Percentiles rank a stretch among this genome's conserved stretches.
These are phyloP conservation scores for Cephalotrichum gorgonifer DNA, from an alignment of 2,329 filamentous ascomycete species.

Conservation along the genomic window DNA sequence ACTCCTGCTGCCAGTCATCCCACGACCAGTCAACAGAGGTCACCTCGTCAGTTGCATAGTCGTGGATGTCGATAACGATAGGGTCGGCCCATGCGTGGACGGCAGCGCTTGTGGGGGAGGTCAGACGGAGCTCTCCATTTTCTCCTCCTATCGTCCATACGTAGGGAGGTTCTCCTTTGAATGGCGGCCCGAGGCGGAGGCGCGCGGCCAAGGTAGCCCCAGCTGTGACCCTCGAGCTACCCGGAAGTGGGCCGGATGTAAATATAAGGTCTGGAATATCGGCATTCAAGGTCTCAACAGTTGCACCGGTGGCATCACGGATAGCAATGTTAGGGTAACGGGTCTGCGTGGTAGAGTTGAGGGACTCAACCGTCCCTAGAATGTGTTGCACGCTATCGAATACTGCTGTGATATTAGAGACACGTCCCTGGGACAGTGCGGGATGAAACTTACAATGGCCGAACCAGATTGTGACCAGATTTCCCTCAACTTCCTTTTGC, in stretches of 20 bases:
- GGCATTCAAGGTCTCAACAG: conserved; percentile 21
- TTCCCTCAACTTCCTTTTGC: conserved; percentile 34
- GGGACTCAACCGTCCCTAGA: not conserved
- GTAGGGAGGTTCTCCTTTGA: conserved; percentile 32
- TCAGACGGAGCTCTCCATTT: conserved; percentile 20
- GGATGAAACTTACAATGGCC: conserved; percentile 31
- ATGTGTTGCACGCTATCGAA: not conserved
- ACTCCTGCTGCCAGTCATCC: conserved; percentile 32
- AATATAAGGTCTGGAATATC: conserved; percentile 33
- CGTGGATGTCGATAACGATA: conserved; percentile 38
- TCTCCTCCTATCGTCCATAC: conserved; percentile 42
- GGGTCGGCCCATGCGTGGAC: conserved; percentile 20
- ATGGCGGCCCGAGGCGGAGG: conserved; percentile 36
- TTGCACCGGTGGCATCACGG: conserved; percentile 17
- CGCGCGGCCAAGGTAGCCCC: conserved; percentile 31
- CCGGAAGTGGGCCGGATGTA: conserved; percentile 22
- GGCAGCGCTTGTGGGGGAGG: not conserved
- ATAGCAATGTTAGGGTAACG: conserved; percentile 30
- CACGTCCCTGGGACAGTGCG: too few relatives aligned
- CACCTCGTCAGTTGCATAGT: conserved; percentile 33
- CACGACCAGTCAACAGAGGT: conserved; percentile 32
- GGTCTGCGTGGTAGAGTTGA: conserved; percentile 11
- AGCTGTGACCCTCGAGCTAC: conserved; percentile 12
- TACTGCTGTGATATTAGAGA: not conserved
- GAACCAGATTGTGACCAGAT: conserved; percentile 28